Base-by-base conservation (phyloP, 345 rosid species). In the Citrus unshiu region DNA sequence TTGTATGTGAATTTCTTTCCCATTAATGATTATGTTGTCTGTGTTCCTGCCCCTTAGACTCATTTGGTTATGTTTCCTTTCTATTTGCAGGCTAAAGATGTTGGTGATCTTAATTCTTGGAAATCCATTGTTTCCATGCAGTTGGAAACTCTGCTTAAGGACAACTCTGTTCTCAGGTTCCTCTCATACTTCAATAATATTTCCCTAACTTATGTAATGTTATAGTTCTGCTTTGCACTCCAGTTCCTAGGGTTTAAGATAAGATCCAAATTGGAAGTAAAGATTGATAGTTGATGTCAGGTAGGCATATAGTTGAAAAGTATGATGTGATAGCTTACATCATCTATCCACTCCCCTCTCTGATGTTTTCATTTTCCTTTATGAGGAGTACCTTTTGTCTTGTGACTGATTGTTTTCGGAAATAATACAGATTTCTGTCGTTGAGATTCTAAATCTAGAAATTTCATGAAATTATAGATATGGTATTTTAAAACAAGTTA, bases 41-140 rank as follows among this genome's bases (percentile, higher is more conserved):
- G 49, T 49, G 9, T 32, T 70, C 14, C 29, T 40, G 29, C 29
- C 56, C 46, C 54, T 30, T 68, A 64, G 39, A 79, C 59, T 76
- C 37, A 49, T 76, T 74, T 25, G 66, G 13, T 18, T 29, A 57
- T 68, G 56, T 43, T 68, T 18, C 76, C 29, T 74, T 68, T 6
- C 22, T 30, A n/a, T 62, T 81, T 81, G 71, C 93, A 92, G 97
- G 88, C 80, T 68, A 88, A 82, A 79, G 95, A 94, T 75, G 85
- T 93, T 35, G 90, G 64, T 61, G 91, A 97, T 80, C 86, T 94
- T 86, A 79, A 82, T 73, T 83, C 92, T 62, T 94, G 98, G 99
- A 86, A 93, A 83, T 83, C 88, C 70, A 65, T 74, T 66, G 88
- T 81, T 83, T 85, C 94, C 58, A 59, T 79, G 37, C 83, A 87